Base-by-base conservation (phyloP, 495 filamentous ascomycete genomes). In the Platismatia glauca region DNA sequence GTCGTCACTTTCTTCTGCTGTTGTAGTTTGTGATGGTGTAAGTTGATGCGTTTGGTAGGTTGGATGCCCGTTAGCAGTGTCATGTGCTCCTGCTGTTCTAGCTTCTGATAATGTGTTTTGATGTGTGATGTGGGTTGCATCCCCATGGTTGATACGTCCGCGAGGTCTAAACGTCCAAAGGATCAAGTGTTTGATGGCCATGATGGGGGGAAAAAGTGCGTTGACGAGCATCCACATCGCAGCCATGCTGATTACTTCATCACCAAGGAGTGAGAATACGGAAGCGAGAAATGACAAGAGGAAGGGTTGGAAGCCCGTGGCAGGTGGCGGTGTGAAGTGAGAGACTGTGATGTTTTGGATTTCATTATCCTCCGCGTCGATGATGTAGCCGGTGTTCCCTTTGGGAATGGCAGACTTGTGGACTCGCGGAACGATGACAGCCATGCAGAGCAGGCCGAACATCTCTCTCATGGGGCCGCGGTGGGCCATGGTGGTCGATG, bases 401-500 rank as follows among this genome's bases (percentile, higher is more conserved):
- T 5, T 7, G 0, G 41, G 7, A 1, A 9, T 9, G 0, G 27
- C 0, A 0, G 4, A 0, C 22, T 31, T 52, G 1, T 29, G 11
- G 5, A 16, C 4, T 4, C 4, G 22, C 3, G 43, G 43, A 20
- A 46, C 1, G n/a, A 46, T 2, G 0, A 31, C 1, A 18, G 48
- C 48, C 4, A 31, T 18, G 48, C 24, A 52, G 0, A 31, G 12
- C 11, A 29, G 2, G 24, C 48, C 24, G 15, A 52, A 24, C 24
- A 52, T 18, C 24, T 52, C 24, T 29, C 24, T 16, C 2, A 52
- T 0, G 13, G 27, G 13, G 0, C 13, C 13, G 27, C 48, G 48
- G 24, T 29, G 12, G 0, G 44, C 44, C 44, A 48, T 48, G 2
- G 4, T 5, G 44, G n/a, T 48, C 13, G 44, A 9, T 46, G 5